Evolutionary conservation across 352 stramenopile genomes (phyloP).

Genomic region (Globisporangium spiculum): DNA sequence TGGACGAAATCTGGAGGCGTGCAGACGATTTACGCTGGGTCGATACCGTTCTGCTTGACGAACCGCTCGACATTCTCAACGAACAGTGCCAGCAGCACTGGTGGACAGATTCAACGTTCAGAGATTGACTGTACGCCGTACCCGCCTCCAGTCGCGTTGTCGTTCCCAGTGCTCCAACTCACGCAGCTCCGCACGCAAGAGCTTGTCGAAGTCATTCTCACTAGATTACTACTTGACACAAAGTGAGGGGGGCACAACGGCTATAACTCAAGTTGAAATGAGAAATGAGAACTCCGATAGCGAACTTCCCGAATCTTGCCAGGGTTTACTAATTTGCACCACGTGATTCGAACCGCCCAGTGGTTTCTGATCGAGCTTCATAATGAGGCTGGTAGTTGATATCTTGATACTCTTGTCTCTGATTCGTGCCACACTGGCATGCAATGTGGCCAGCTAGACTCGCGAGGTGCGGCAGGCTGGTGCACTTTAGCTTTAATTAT

Average conservation of each 20-base stretch:
- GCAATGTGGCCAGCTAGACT: no score
- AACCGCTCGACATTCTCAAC: not conserved
- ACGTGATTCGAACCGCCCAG: no score
- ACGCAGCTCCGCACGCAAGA: not conserved
- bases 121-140: not conserved
- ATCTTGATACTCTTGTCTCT: no score
- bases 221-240: not conserved
- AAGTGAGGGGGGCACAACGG: no score
- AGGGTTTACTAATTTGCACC: no score
- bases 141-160: not conserved
- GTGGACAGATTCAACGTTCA: not conserved
- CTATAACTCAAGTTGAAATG: not conserved
- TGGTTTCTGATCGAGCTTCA: no score
- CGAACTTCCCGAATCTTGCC: no score
- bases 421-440: no score
- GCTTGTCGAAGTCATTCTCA: not conserved
- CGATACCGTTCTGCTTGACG: not conserved
- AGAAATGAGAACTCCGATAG: not conserved
- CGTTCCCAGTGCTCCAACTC: not conserved
- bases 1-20: not conserved
- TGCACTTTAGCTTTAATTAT: no score
- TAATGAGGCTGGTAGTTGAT: no score
- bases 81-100: not conserved
- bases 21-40: not conserved
- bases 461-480: no score